Base-by-base conservation (phyloP, 129 eudicot genomes). In the Deinandra increscens region DNA sequence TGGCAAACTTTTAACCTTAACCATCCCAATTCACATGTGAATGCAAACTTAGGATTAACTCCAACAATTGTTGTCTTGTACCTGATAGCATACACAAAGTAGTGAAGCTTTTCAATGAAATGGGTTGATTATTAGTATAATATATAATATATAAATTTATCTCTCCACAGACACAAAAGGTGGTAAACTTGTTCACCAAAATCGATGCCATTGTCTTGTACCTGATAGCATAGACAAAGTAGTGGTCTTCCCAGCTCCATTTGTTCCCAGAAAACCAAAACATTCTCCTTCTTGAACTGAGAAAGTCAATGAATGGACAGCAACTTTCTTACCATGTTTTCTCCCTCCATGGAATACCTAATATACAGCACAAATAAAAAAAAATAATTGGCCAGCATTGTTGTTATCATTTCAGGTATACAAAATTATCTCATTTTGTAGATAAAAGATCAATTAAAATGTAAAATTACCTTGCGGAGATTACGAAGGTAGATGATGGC, bases 211-310 rank as follows among this genome's bases (percentile, higher is more conserved):
- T 50, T 54, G 50, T 38, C 71, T 14, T 34, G 68, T 84, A 91
- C 97, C 98, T 66, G 90, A 86, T 77, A 93, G 83, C 98, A 93
- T 93, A 62, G 98, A 93, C 71, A 93, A 68, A 56, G 98, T 89
- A 34, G 98, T 89, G 49, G 98, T 93, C 77, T 93, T 93, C 69
- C 98, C 98, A 53, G 98, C 98, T 71, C 98, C 98, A 83, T 93
- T 93, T 12, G 97, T 89, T 81, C 98, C 98, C 54, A 93, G 84
- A 78, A 93, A 93, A 39, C 98, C 98, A 81, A 93, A 93, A 64
- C 98, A 93, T 77, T 93, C 98, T 50, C 98, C 98, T 89, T 93
- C 98, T 79, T 89, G 91, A 58, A 93, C 98, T 12, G 97, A 84
- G 80, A 93, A 93, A 70, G 96, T 89, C 89, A 93, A 72, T 11